Evolutionary conservation across 208 protist genomes (phyloP), one percentile per base, ranked within the genome.

Genomic region (Wallacemonas collosoma): DNA sequence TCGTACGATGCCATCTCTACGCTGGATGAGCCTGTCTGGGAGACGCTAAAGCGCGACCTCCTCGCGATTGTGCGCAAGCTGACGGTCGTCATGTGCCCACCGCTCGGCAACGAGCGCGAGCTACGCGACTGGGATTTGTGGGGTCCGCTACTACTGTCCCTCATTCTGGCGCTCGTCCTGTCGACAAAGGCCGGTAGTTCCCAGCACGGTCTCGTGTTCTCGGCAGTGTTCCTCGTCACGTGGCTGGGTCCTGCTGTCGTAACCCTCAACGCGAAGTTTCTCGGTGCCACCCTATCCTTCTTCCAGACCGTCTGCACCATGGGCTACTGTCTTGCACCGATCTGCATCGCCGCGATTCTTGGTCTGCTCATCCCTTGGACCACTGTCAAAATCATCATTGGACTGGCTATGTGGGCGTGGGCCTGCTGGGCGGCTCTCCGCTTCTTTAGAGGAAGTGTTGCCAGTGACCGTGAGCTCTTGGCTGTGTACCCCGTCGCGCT

Each of bases 291-390:
- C 14, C 87, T 94, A 54, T 98, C 95, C 47, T 97, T 98, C 58
- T 98, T 98, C 75, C 97, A 98, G 68, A 94, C 79, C 5, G 87
- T 98, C 26, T 98, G 96, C 76, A 87, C 97, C n/a, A 86, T 98
- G 68, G 96, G 97, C 12, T 98, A 98, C 82, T 98, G 93, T 71
- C 67, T 98, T 11, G 85, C 89, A 8, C 97, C 97, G 11, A 70
- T 98, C 5, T 84, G 82, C 35, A 54, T 97, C 45, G 83, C 76
- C 26, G 85, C 87, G 3, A 51, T 93, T 5, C n/a, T 87, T 2
- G 64, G 54, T 60, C 56, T 89, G 26, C 9, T 87, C 36, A 73
- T 80, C 8, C 69, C 76, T 7, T 64, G 51, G 62, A 82, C 81
- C 45, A 73, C 74, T 26, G 51, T 87, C 41, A 88, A 94, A 44